phyloP scores from a whole-genome alignment of 2,329 filamentous ascomycete species.

The Sclerotinia nivalis region DNA sequence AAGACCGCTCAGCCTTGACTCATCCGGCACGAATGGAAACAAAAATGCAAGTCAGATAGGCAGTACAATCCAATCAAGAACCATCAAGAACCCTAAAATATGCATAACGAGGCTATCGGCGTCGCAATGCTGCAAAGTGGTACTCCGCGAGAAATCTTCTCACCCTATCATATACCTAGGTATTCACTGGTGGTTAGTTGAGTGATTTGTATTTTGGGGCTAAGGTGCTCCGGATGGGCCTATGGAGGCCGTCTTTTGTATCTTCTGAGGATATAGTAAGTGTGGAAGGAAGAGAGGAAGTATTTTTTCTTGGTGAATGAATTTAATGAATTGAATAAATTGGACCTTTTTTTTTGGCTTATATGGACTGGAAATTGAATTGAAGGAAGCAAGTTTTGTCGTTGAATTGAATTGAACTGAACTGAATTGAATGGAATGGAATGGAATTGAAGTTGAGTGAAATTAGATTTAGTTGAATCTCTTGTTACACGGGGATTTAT shows the following conservation, averaged over 20 bases:
- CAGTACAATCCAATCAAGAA: not conserved
- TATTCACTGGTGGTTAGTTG: not conserved
- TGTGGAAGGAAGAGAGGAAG: too few relatives aligned
- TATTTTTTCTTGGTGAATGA: not conserved
- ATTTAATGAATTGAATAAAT: not conserved
- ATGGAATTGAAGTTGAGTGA: not conserved
- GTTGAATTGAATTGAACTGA: not conserved
- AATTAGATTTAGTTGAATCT: not conserved
- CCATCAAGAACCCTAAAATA: too few relatives aligned
- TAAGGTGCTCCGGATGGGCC: not conserved
- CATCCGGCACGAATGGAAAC: not conserved
- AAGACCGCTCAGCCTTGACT: conserved; percentile 6
- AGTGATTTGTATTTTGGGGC: not conserved
- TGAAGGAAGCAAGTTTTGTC: not conserved
- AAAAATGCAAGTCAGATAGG: conserved; percentile 3
- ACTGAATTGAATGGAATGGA: not conserved
- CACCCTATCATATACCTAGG: not conserved
- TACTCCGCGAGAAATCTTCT: not conserved
- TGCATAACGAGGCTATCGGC: not conserved
- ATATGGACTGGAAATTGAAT: not conserved
- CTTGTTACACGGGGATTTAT: not conserved
- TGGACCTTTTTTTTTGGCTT: not conserved
- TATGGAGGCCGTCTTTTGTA: not conserved
- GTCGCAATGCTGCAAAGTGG: not conserved
- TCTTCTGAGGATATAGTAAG: not conserved